Conservation (phyloP, 192 early-diverging fungal genomes). For the Gonapodya prolifera region DNA sequence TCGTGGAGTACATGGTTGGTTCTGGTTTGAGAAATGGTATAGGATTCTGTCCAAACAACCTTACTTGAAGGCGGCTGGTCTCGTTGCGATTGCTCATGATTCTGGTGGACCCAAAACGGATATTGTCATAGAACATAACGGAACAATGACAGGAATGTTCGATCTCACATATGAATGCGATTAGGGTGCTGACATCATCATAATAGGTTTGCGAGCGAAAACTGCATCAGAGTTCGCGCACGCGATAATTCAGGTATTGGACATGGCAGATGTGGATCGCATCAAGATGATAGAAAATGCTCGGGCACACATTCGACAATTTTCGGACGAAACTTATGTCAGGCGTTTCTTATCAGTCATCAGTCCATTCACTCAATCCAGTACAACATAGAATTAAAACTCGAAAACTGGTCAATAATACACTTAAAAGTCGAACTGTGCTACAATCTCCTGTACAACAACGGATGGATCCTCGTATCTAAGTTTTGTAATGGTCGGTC, state of each 20-base stretch:
- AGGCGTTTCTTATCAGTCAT: slow-evolving; percentile 11
- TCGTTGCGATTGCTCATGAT: slow-evolving; percentile 67
- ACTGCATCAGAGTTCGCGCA: slow-evolving; percentile 52
- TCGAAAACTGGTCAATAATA: too few relatives aligned
- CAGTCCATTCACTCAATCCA: too few relatives aligned
- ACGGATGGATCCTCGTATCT: not conserved
- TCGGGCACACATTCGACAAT: slow-evolving; percentile 47
- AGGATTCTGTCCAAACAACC: not conserved
- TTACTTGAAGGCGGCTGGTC: slow-evolving; percentile 52
- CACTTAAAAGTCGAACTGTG: not conserved
- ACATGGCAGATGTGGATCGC: slow-evolving; percentile 24
- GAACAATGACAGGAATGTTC: not conserved
- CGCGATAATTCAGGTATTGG: slow-evolving; percentile 29
- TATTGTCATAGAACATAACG: slow-evolving; percentile 43
- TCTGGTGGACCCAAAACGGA: slow-evolving; percentile 80
- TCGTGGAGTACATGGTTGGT: slow-evolving; percentile 94
- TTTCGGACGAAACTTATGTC: slow-evolving; percentile 55
- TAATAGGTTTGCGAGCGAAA: slow-evolving; percentile 47
- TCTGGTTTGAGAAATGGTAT: not conserved
- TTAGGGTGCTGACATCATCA: slow-evolving; percentile 11
- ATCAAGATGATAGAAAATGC: slow-evolving; percentile 44
- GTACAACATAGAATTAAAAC: too few relatives aligned
- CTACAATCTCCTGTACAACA: not conserved
- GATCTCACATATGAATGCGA: not conserved
- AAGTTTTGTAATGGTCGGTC: not conserved